Conservation (phyloP, 2,329 filamentous ascomycete genomes). For the Aspergillus sergii region DNA sequence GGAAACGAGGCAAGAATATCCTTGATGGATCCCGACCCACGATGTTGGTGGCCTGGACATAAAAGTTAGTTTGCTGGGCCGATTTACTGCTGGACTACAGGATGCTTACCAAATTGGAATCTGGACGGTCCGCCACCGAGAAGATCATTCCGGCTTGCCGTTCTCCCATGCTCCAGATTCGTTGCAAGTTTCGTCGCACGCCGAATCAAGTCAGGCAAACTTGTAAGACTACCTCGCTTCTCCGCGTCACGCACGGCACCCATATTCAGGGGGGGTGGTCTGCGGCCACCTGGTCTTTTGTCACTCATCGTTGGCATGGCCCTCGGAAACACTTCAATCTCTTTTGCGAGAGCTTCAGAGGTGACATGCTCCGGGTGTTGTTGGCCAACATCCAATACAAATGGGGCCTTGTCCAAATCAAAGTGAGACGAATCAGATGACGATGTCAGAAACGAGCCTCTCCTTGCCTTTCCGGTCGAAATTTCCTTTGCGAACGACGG, state of each 20-base stretch:
- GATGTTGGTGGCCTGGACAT: conserved; percentile 26
- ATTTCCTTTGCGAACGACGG: conserved; percentile 18
- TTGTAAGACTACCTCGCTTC: conserved; percentile 84
- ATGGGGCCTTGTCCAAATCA: conserved; percentile 38
- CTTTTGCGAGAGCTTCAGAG: conserved; percentile 26
- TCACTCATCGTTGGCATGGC: conserved; percentile 42
- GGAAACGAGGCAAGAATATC: conserved; percentile 69
- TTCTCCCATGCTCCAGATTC: conserved; percentile 81
- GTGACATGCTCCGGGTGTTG: conserved; percentile 17
- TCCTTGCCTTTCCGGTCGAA: conserved; percentile 12
- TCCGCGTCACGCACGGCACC: conserved; percentile 80
- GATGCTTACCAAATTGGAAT: conserved; percentile 28
- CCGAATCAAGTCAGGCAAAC: conserved; percentile 85
- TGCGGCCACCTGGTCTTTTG: conserved; percentile 39
- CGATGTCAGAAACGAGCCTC: conserved; percentile 23
- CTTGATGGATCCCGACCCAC: conserved; percentile 58
- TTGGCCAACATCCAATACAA: conserved; percentile 23
- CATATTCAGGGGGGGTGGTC: conserved; percentile 76
- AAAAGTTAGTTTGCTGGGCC: background rate
- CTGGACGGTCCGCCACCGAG: conserved; percentile 34
- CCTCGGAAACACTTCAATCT: conserved; percentile 27
- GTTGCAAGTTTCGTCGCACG: conserved; percentile 84
- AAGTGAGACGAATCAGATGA: conserved; percentile 30
- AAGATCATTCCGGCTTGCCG: conserved; percentile 60
- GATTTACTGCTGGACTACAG: background rate